phyloP scores from a whole-genome alignment of 1,139 yeast species.

The Taphrina sp. region DNA sequence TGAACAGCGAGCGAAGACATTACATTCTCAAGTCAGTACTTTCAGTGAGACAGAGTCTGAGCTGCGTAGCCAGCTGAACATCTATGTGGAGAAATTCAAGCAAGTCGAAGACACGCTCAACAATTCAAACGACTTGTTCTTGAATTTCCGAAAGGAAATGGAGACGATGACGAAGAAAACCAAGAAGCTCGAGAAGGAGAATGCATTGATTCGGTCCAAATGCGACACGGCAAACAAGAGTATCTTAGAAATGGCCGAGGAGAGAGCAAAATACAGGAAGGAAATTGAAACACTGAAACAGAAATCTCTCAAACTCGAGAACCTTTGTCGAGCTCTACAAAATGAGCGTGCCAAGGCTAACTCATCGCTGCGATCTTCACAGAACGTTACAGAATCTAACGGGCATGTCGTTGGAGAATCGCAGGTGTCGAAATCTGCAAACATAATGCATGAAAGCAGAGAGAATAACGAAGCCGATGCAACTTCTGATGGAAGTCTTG shows the following conservation, averaged over 20 bases:
- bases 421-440: neutral
- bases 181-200: slow-evolving; percentile 38
- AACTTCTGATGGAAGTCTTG: slow-evolving; percentile 13
- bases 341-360: slow-evolving; percentile 34
- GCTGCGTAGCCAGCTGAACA: slow-evolving; percentile 37
- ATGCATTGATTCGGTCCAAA: slow-evolving; percentile 35
- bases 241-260: slow-evolving; percentile 38
- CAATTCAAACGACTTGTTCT: slow-evolving; percentile 38
- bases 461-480: neutral
- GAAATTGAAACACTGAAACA: slow-evolving; percentile 36
- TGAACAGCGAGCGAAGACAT: slow-evolving; percentile 34
- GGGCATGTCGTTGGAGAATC: neutral
- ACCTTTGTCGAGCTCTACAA: slow-evolving; percentile 37
- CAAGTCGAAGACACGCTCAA: slow-evolving; percentile 39
- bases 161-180: slow-evolving; percentile 39
- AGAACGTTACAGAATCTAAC: neutral
- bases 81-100: slow-evolving; percentile 39
- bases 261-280: slow-evolving; percentile 36
- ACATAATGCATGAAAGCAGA: neutral
- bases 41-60: slow-evolving; percentile 38
- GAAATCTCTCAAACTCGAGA: slow-evolving; percentile 37
- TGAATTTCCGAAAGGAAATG: slow-evolving; percentile 39
- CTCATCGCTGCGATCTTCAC: neutral
- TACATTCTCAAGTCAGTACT: slow-evolving; percentile 36
- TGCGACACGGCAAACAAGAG: slow-evolving; percentile 36